These are phyloP conservation scores for Xylaria sp. DNA, from an alignment of 2,329 filamentous ascomycete genomes.

Conservation along the genomic window DNA sequence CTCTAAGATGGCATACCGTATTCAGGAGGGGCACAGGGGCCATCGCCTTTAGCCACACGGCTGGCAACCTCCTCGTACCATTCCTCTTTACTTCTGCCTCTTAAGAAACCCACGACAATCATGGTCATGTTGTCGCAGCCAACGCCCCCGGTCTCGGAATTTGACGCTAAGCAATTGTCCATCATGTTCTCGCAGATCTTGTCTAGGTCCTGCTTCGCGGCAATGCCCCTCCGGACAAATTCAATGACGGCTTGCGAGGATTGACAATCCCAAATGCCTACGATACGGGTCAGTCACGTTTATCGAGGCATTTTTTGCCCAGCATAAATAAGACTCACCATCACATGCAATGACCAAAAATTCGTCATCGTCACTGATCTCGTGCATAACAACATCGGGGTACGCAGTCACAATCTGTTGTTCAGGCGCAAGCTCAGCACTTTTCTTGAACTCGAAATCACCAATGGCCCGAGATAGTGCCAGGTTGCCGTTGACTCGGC, in stretches of 20 bases:
- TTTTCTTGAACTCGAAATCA: constrained; percentile 99
- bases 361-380: constrained; percentile 90
- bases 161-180: constrained; percentile 98
- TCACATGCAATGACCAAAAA: constrained; percentile 93
- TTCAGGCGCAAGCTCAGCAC: constrained; percentile 93
- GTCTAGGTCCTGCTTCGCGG: constrained; percentile 90
- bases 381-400: constrained; percentile 90
- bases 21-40: constrained; percentile 97
- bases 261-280: constrained; percentile 99
- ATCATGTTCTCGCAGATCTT: constrained; percentile 99
- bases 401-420: constrained; percentile 98
- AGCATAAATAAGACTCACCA: constrained; percentile 58
- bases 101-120: constrained; percentile 83
- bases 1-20: constrained; percentile 77
- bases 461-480: constrained; percentile 96
- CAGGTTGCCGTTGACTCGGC: constrained; percentile 96
- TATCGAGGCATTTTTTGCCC: background rate
- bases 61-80: constrained; percentile 97
- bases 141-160: constrained; percentile 96
- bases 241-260: constrained; percentile 97
- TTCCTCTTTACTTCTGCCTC: constrained; percentile 91
- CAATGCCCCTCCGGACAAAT: constrained; percentile 94
- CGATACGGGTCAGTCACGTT: constrained; percentile 17
- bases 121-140: constrained; percentile 99
- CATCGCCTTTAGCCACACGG: constrained; percentile 94